Evolutionary conservation across 1,284 basidiomycete genomes (phyloP).

Genomic region (Malassezia brasiliensis): DNA sequence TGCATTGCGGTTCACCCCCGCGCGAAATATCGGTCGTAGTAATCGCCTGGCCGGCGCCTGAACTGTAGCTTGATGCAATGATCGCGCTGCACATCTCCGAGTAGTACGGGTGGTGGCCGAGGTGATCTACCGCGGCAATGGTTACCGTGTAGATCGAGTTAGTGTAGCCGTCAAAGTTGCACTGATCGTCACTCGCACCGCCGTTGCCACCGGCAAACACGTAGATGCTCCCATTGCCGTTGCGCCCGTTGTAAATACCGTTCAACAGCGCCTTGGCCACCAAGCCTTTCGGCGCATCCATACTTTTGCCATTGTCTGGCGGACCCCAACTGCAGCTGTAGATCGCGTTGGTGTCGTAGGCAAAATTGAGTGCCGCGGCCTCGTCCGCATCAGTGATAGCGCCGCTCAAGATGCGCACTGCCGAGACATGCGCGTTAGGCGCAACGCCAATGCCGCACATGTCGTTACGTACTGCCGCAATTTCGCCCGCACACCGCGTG

Average conservation of each 20-base stretch:
- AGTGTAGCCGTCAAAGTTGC: slow-evolving; percentile 99
- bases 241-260: slow-evolving; percentile 81
- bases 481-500: slow-evolving; percentile 93
- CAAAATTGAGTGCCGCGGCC: slow-evolving; percentile 85
- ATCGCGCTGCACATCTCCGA: slow-evolving; percentile 95
- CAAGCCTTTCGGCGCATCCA: slow-evolving; percentile 87
- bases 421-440: slow-evolving; percentile 80
- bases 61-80: slow-evolving; percentile 89
- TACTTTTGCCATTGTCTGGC: slow-evolving; percentile 83
- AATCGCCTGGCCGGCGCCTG: slow-evolving; percentile 69
- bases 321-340: slow-evolving; percentile 98
- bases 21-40: slow-evolving; percentile 75
- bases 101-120: slow-evolving; percentile 88
- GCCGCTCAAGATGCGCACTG: slow-evolving; percentile 87
- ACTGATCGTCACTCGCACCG: slow-evolving; percentile 81
- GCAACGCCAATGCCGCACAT: slow-evolving; percentile 93
- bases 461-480: slow-evolving; percentile 91
- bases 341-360: slow-evolving; percentile 81
- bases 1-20: slow-evolving; percentile 67
- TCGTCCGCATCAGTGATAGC: slow-evolving; percentile 98
- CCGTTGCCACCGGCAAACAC: slow-evolving; percentile 98
- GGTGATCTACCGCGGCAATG: slow-evolving; percentile 82
- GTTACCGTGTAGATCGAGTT: slow-evolving; percentile 96
- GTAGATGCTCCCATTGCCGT: slow-evolving; percentile 81
- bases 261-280: slow-evolving; percentile 92